These are phyloP conservation scores for Flaveria ramosissima DNA, from an alignment of 129 eudicot genomes.

Conservation along the genomic window DNA sequence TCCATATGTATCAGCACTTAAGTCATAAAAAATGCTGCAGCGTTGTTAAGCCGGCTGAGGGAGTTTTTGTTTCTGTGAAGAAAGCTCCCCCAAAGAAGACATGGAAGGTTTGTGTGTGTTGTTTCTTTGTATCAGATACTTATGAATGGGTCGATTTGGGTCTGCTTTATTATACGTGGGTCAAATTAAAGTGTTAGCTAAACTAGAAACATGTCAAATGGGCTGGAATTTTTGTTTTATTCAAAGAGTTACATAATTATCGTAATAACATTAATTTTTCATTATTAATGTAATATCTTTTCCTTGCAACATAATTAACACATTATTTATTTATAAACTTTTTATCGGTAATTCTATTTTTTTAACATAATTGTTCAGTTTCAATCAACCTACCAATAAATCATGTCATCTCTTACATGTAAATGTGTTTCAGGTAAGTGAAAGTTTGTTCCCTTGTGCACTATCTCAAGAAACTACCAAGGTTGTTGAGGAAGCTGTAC, in stretches of 20 bases:
- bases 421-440: slow-evolving; percentile 70
- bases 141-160: not conserved
- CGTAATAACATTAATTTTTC: not conserved
- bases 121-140: slow-evolving; percentile 11
- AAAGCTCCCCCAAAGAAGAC: slow-evolving; percentile 77
- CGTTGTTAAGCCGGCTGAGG: slow-evolving; percentile 84
- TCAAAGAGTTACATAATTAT: not conserved
- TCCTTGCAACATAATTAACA: not conserved
- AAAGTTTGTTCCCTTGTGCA: slow-evolving; percentile 83
- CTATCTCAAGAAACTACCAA: slow-evolving; percentile 61
- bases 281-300: too few species aligned
- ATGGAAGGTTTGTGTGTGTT: slow-evolving; percentile 79
- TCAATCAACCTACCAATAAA: slow-evolving; percentile 19
- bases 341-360: not conserved
- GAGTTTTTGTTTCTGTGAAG: slow-evolving; percentile 85
- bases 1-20: slow-evolving; percentile 12
- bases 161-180: not conserved
- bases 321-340: not conserved
- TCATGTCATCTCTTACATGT: slow-evolving; percentile 13
- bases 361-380: not conserved
- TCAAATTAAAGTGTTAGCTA: not conserved
- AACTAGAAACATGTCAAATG: slow-evolving; percentile 2
- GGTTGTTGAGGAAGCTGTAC: slow-evolving; percentile 85
- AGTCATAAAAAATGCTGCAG: slow-evolving; percentile 52
- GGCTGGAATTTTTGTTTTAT: not conserved